Evolutionary conservation across 1,284 basidiomycete genomes (phyloP), one percentile per base, ranked within the genome.

Genomic region (Apiotrichum gracile): DNA sequence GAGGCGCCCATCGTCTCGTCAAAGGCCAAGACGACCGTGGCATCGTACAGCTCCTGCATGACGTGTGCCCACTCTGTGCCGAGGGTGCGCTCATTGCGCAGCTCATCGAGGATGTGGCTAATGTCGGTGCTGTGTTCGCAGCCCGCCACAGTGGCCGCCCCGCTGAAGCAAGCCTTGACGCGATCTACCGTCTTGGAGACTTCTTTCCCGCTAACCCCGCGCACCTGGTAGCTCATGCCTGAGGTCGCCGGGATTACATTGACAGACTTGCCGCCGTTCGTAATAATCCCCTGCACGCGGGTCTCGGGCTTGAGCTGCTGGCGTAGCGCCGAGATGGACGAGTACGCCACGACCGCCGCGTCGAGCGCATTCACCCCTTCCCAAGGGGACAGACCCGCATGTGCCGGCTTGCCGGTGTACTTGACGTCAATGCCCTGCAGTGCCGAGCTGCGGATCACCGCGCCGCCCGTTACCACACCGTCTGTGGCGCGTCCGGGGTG

Each of bases 281-380:
- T 73, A 29, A 87, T 77, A 31, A 86, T 77, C 5, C 85, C 86
- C 60, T 87, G 83, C 4, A 87, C 76, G 48, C 57, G 47, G 13
- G 40, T 45, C 17, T 48, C 44, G 10, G 52, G 49, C 35, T 51
- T 55, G 35, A 64, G n/a, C 72, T 88, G 85, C 68, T 88, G 87
- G 13, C 89, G 81, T 43, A 91, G 77, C 2, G 82, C 82, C 7
- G 86, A 84, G 44, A 91, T 79, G 52, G 80, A 80, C 13, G 81
- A 81, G 72, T 91, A 91, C 1, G 87, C 86, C 16, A 87, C 73
- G 60, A 88, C 85, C 1, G 87, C 88, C 0, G 88, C 89, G 68
- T 91, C 88, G 35, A 88, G 80, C 7, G 89, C 88, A 66, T 91
- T 91, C 52, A 81, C 80, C 22, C 85, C 89, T 71, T 89, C 85